Evolutionary conservation across 495 filamentous ascomycete genomes (phyloP).

Genomic region (Neurospora africana): DNA sequence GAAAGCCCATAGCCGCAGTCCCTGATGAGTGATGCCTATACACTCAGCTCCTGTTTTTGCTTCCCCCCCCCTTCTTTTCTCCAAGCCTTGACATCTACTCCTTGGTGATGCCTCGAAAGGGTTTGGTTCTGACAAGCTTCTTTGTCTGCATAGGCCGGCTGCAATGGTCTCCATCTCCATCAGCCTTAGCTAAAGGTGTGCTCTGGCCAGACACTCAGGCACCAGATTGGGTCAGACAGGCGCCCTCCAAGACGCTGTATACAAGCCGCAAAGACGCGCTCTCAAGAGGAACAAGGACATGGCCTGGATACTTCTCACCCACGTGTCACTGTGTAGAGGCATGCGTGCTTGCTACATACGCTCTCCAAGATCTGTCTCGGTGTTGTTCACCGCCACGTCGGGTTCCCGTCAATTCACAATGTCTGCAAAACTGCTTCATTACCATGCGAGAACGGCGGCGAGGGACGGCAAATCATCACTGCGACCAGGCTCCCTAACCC

Average conservation of each 20-base stretch:
- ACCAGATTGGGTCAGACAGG: background rate
- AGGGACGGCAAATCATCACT: slow-evolving; percentile 19
- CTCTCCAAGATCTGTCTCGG: slow-evolving; percentile 21
- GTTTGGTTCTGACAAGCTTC: slow-evolving; percentile 4
- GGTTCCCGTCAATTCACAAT: slow-evolving; percentile 17
- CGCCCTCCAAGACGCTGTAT: background rate
- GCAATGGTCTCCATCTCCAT: background rate
- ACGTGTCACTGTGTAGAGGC: slow-evolving; percentile 13
- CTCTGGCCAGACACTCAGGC: background rate
- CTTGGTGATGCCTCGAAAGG: slow-evolving; percentile 3
- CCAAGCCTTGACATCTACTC: background rate
- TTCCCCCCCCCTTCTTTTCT: no score
- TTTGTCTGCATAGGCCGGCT: background rate
- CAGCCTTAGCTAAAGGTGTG: background rate
- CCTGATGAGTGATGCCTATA: background rate
- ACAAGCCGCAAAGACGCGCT: background rate
- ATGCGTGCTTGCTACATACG: slow-evolving; percentile 23
- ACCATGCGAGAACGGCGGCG: slow-evolving; percentile 1
- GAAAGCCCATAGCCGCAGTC: background rate
- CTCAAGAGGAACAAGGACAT: slow-evolving; percentile 19
- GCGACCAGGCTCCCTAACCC: slow-evolving; percentile 12
- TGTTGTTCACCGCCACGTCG: slow-evolving; percentile 29
- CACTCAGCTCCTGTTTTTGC: background rate
- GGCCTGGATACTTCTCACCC: slow-evolving; percentile 20
- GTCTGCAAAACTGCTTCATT: slow-evolving; percentile 11